Conservation (phyloP, 2,329 filamentous ascomycete genomes). For the Aureobasidium subglaciale region DNA sequence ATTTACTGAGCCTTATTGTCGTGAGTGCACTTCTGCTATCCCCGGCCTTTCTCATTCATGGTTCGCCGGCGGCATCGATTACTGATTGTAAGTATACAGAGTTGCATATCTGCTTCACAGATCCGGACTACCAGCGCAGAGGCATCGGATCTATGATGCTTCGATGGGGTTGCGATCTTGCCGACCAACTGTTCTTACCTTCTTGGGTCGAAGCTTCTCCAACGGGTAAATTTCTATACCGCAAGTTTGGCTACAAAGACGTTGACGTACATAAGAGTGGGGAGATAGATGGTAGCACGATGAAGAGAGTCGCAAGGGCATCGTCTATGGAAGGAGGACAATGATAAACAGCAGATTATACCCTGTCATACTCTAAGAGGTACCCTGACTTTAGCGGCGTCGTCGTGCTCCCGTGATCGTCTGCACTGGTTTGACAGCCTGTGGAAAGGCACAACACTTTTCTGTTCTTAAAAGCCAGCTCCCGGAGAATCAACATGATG, state of each 20-base stretch:
- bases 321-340: slow-evolving; percentile 21
- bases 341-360: no score
- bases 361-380: no score
- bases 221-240: slow-evolving; percentile 23
- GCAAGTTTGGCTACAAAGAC: slow-evolving; percentile 22
- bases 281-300: slow-evolving; percentile 15
- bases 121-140: slow-evolving; percentile 31
- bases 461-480: no score
- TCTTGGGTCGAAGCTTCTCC: slow-evolving; percentile 25
- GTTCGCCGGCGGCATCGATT: neutral
- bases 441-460: no score
- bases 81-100: slow-evolving; percentile 19
- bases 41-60: neutral
- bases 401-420: no score
- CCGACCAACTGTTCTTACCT: slow-evolving; percentile 25
- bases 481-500: no score
- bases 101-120: slow-evolving; percentile 30
- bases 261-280: slow-evolving; percentile 18
- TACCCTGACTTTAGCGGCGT: no score
- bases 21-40: slow-evolving; percentile 10
- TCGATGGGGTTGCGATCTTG: slow-evolving; percentile 33
- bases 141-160: slow-evolving; percentile 33
- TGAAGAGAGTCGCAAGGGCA: slow-evolving; percentile 16
- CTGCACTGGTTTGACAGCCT: no score
- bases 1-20: slow-evolving; percentile 18